Base-by-base conservation (phyloP, 768 basidiomycete genomes). In the Tylopilus plumbeoviolaceoides region DNA sequence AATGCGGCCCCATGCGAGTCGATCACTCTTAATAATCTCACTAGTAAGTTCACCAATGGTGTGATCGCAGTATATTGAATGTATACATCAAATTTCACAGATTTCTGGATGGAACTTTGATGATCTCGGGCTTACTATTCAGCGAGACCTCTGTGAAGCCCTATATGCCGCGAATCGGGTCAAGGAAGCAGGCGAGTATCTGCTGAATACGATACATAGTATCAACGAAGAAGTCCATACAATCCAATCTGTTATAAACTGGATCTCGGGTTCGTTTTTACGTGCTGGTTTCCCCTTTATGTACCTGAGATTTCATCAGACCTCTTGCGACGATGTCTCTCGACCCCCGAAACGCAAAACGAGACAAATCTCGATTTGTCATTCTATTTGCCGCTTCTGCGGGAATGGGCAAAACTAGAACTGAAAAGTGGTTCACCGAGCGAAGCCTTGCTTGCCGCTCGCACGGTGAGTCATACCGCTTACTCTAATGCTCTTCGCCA, bases 81-180 rank as follows among this genome's bases (percentile, higher is more conserved):
- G n/a, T 25, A n/a, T 38, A 5, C 28, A 9, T 23, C 10, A 2
- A 0, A 0, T 30, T 10, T 41, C 8, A 31, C 20, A 48, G 48
- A 41, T 48, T 31, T 48, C 39, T 31, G 48, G 48, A 17, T 48
- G 48, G 48, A 48, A 31, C 0, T 48, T 48, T 31, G 48, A 48
- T 9, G 10, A 41, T 17, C 48, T 48, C 15, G 48, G 41, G 15
- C 10, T 31, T 1, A 9, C 7, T 14, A 41, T 18, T 31, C 48
- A n/a, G 27, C 39, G 15, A 31, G 7, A 38, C 21, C 48, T 48
- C 31, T 48, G 48, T 41, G 48, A 48, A 11, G 48, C 48, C 8
- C 20, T 48, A 20, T 48, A 41, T 23, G 28, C 20, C 7, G 48
- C 48, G 18, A 28, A 20, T 41, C 39, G 18, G 14, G 31, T 20